Conservation (phyloP, 1,139 yeast species). For the Citeromyces hawaiiensis region DNA sequence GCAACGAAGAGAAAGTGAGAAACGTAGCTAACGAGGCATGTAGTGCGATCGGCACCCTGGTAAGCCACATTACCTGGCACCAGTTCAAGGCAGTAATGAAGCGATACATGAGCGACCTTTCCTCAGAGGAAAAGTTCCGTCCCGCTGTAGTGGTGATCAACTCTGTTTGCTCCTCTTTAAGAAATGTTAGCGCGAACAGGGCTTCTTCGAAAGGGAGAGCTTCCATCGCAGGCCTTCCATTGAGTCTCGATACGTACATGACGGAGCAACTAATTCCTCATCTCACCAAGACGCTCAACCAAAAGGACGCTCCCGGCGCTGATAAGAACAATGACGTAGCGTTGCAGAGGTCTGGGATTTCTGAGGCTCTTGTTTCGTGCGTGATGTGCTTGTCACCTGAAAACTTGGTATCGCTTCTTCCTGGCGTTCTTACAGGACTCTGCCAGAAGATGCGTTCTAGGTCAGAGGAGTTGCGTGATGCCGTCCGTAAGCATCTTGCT, state of each 20-base stretch:
- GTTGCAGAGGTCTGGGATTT: constrained; percentile 60
- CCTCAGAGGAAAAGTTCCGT: neutral
- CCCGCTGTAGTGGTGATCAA: neutral
- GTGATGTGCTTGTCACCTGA: constrained; percentile 50
- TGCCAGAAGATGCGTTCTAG: constrained; percentile 84
- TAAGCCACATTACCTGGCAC: constrained; percentile 55
- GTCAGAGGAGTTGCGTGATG: constrained; percentile 81
- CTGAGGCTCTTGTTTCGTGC: constrained; percentile 71
- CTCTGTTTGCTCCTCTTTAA: constrained; percentile 44
- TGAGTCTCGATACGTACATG: constrained; percentile 35
- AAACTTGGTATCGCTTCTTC: constrained; percentile 44
- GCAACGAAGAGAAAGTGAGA: constrained; percentile 49
- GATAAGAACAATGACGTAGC: constrained; percentile 47
- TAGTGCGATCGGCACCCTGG: constrained; percentile 44
- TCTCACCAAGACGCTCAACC: constrained; percentile 41
- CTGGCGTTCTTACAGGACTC: constrained; percentile 71
- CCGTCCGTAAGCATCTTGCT: constrained; percentile 66
- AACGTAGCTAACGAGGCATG: constrained; percentile 68
- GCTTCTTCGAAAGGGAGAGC: constrained; percentile 12
- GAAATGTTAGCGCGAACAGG: constrained; percentile 8
- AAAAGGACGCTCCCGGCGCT: constrained; percentile 25
- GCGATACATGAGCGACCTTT: constrained; percentile 19
- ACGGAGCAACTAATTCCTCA: constrained; percentile 48
- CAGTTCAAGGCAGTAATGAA: constrained; percentile 68
- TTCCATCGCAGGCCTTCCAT: constrained; percentile 12